Evolutionary conservation across 257 asterid species (phyloP).

Genomic region (Penstemon barbatus): DNA sequence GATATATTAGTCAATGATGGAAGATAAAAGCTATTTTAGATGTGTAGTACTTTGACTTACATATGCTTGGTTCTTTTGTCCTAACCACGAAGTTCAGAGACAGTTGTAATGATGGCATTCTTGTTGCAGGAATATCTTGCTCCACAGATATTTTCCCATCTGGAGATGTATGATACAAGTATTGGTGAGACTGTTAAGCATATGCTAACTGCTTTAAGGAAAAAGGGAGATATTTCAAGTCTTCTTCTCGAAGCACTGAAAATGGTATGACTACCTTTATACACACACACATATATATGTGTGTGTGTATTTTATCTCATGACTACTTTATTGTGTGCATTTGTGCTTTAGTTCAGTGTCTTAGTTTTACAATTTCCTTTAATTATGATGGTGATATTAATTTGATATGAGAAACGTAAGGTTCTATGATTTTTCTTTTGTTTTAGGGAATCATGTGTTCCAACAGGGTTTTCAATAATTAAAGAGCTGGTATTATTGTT

Average conservation of each 20-base stretch:
- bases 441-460: neutral
- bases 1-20: conserved; percentile 18
- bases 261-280: conserved; percentile 39
- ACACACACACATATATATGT: neutral
- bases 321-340: conserved; percentile 19
- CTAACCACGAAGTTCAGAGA: conserved; percentile 15
- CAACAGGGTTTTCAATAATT: neutral
- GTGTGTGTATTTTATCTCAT: neutral
- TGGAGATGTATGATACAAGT: conserved; percentile 62
- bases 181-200: conserved; percentile 83
- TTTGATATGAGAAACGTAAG: neutral
- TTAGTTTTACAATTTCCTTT: neutral
- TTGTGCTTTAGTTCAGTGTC: conserved; percentile 1
- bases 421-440: neutral
- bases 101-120: conserved; percentile 19
- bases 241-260: conserved; percentile 71
- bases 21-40: neutral
- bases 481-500: conserved; percentile 2
- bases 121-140: conserved; percentile 74
- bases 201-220: conserved; percentile 69
- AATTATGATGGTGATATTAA: neutral
- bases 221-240: conserved; percentile 59
- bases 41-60: neutral
- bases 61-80: conserved; percentile 2
- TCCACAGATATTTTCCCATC: conserved; percentile 76